These are phyloP conservation scores for Lepiota brunneoincarnata DNA, from an alignment of 768 basidiomycete species.

Conservation along the genomic window DNA sequence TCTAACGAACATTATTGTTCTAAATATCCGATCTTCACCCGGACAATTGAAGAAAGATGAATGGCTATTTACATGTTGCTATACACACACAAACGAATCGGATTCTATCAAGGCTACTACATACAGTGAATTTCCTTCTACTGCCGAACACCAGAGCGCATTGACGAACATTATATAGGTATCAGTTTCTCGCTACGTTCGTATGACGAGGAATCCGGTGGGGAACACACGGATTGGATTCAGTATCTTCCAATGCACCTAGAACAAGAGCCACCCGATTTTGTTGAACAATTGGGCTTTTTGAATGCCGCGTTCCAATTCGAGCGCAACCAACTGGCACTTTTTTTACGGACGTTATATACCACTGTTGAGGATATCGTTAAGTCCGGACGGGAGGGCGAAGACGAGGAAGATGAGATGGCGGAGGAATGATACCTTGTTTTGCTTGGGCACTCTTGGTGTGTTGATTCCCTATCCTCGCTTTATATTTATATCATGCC, in stretches of 20 bases:
- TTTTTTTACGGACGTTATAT: slow-evolving; percentile 64
- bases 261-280: slow-evolving; percentile 56
- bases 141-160: background rate
- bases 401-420: slow-evolving; percentile 25
- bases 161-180: slow-evolving; percentile 34
- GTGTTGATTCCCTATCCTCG: slow-evolving; percentile 1
- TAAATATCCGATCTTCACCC: slow-evolving; percentile 47
- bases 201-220: slow-evolving; percentile 36
- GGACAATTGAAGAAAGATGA: slow-evolving; percentile 51
- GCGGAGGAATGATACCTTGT: slow-evolving; percentile 13
- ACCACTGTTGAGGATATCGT: slow-evolving; percentile 34
- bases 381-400: slow-evolving; percentile 27
- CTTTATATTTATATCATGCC: background rate
- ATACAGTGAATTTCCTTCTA: slow-evolving; percentile 31
- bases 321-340: slow-evolving; percentile 56
- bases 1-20: slow-evolving; percentile 74
- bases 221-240: slow-evolving; percentile 43
- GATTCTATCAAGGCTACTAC: slow-evolving; percentile 22
- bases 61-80: slow-evolving; percentile 64
- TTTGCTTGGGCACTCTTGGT: background rate
- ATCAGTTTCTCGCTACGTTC: slow-evolving; percentile 58
- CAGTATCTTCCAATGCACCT: slow-evolving; percentile 65
- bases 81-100: slow-evolving; percentile 45
- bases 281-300: slow-evolving; percentile 59
- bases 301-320: slow-evolving; percentile 68